Conservation (phyloP, 306 rosid genomes). For the Cyamopsis tetragonoloba region DNA sequence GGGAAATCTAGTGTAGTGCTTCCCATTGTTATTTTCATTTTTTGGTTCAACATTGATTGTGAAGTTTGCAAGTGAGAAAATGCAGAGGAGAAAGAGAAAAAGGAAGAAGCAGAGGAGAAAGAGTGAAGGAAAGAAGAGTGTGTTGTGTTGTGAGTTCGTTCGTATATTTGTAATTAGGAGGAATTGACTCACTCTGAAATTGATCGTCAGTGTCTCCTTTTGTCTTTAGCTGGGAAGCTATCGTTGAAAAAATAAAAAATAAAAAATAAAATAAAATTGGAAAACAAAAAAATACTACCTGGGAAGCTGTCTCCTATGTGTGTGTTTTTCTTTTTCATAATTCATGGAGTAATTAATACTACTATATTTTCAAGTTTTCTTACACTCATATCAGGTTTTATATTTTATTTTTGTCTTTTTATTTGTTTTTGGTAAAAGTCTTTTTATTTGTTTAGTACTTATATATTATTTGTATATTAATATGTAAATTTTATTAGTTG, state of each 20-base stretch:
- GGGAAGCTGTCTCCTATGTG: not conserved
- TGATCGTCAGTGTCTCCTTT: not conserved
- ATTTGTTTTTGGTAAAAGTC: no score
- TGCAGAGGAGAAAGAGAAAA: not conserved
- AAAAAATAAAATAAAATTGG: no score
- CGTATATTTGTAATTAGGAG: not conserved
- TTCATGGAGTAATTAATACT: no score
- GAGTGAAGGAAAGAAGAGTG: not conserved
- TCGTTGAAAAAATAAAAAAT: not conserved
- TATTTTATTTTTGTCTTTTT: no score
- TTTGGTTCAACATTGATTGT: not conserved
- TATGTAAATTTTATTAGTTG: no score
- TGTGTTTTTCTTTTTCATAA: not conserved
- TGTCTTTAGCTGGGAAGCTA: conserved; percentile 25
- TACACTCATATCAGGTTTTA: no score
- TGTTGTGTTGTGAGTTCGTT: not conserved
- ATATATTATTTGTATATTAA: no score
- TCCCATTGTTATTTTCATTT: conserved; percentile 4
- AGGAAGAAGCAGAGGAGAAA: not conserved
- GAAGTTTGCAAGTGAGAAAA: not conserved
- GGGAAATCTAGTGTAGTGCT: not conserved
- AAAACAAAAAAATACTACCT: no score
- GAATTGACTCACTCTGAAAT: conserved; percentile 10
- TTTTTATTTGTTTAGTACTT: no score
- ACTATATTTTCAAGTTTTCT: no score